phyloP scores from a whole-genome alignment of 352 stramenopile species.

The Aphanomyces euteiches region DNA sequence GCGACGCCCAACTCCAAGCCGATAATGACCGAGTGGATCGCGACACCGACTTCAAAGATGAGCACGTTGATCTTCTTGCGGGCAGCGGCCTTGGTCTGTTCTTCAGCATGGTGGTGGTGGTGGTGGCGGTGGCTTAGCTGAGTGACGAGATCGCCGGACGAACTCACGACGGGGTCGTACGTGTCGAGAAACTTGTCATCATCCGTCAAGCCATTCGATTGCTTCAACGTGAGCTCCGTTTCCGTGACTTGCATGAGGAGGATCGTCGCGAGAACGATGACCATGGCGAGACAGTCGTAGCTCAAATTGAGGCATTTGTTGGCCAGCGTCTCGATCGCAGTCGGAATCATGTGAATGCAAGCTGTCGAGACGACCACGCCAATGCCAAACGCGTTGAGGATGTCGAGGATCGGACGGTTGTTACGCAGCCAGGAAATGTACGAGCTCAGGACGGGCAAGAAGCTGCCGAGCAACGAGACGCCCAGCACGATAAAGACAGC shows the following conservation, averaged over 20 bases:
- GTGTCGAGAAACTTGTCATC: not conserved
- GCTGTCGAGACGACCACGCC: not conserved
- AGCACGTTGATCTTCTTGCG: constrained; percentile 28
- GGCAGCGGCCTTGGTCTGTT: not conserved
- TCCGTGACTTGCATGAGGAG: not conserved
- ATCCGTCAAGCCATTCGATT: constrained; percentile 31
- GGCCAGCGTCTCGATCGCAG: too few species aligned
- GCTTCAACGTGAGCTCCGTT: constrained; percentile 33
- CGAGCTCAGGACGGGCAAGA: too few species aligned
- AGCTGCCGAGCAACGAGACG: too few species aligned
- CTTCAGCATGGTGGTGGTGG: constrained; percentile 1
- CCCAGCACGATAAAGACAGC: too few species aligned
- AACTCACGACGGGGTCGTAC: too few species aligned
- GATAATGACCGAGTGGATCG: constrained; percentile 34
- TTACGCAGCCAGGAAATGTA: too few species aligned
- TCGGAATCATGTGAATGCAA: too few species aligned
- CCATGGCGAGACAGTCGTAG: constrained; percentile 10
- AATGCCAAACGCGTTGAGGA: constrained; percentile 27
- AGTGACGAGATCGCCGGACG: constrained; percentile 26
- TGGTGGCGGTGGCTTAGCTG: too few species aligned
- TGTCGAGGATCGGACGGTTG: not conserved
- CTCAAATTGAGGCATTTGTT: not conserved
- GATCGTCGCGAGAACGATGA: constrained; percentile 23
- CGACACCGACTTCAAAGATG: constrained; percentile 32
- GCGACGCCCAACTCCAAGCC: constrained; percentile 33